Evolutionary conservation across 495 filamentous ascomycete genomes (phyloP).

Genomic region (Tricharina praecox): DNA sequence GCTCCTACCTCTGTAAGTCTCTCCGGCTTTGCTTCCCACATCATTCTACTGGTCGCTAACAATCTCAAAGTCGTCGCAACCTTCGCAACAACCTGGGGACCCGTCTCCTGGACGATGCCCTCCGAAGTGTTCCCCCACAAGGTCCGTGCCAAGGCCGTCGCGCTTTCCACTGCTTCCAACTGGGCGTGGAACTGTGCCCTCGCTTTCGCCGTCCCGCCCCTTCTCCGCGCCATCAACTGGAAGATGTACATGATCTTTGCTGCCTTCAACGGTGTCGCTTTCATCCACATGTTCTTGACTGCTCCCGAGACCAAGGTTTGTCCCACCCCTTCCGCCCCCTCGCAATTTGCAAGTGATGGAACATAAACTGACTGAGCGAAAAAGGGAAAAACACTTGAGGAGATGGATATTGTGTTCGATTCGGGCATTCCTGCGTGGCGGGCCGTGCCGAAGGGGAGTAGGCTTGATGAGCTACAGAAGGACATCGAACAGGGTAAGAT

Average conservation of each 20-base stretch:
- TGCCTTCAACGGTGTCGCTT: slow-evolving; percentile 36
- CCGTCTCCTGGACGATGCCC: slow-evolving; percentile 46
- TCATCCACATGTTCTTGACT: slow-evolving; percentile 45
- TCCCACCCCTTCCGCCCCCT: slow-evolving; percentile 5
- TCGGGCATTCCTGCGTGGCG: slow-evolving; percentile 35
- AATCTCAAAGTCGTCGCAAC: slow-evolving; percentile 41
- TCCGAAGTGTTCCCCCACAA: slow-evolving; percentile 51
- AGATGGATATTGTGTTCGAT: slow-evolving; percentile 35
- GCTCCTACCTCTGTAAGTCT: slow-evolving; percentile 38
- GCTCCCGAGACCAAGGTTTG: slow-evolving; percentile 39
- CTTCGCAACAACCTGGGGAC: slow-evolving; percentile 45
- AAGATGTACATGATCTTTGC: slow-evolving; percentile 37
- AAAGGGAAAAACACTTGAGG: slow-evolving; percentile 30
- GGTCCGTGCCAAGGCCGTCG: slow-evolving; percentile 50
- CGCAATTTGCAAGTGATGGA: slow-evolving; percentile 1
- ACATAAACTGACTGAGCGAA: too few relatives aligned
- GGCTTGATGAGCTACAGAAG: slow-evolving; percentile 34
- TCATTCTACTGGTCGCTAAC: too few relatives aligned
- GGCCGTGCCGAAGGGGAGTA: slow-evolving; percentile 28
- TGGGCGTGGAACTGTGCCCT: slow-evolving; percentile 36
- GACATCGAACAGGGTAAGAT: slow-evolving; percentile 38
- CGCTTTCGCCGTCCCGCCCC: slow-evolving; percentile 34
- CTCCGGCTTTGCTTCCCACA: too few relatives aligned
- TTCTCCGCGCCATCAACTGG: slow-evolving; percentile 39
- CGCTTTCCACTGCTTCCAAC: slow-evolving; percentile 46